A percentile compares a stretch with the other conserved stretches of the same genome.
These are phyloP conservation scores for Prillingera fragicola DNA, from an alignment of 1,284 basidiomycete species.

Conservation along the genomic window DNA sequence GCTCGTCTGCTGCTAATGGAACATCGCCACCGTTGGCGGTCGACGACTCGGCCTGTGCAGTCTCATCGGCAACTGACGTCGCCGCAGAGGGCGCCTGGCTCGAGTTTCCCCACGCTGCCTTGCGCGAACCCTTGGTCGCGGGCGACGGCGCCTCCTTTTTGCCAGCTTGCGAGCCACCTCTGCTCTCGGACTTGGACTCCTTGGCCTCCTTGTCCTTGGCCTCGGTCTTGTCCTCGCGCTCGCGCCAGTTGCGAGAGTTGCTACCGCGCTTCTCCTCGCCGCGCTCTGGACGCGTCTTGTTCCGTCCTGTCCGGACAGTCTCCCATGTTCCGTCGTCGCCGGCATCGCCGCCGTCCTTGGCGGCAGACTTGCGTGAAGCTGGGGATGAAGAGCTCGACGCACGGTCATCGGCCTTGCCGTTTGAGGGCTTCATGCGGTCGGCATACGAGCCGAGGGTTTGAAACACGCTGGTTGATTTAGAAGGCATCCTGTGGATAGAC, in stretches of 20 bases:
- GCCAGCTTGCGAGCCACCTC: neutral
- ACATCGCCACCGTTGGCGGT: neutral
- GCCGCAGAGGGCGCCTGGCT: neutral
- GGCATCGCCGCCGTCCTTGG: neutral
- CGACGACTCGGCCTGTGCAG: neutral
- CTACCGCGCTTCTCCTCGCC: slow-evolving; percentile 30
- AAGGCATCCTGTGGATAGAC: neutral
- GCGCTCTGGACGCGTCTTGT: slow-evolving; percentile 11
- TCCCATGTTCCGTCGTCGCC: slow-evolving; percentile 31
- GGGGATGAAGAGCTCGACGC: no score
- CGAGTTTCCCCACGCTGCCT: slow-evolving; percentile 28
- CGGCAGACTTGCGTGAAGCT: no score
- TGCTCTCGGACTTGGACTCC: slow-evolving; percentile 9
- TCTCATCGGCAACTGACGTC: neutral
- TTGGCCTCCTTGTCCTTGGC: slow-evolving; percentile 5
- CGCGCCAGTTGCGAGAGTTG: slow-evolving; percentile 28
- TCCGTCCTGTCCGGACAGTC: slow-evolving; percentile 21
- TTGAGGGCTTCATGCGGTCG: slow-evolving; percentile 34
- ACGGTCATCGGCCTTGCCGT: slow-evolving; percentile 3
- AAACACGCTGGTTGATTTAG: slow-evolving; percentile 35
- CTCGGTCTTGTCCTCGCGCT: slow-evolving; percentile 13
- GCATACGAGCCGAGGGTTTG: slow-evolving; percentile 45
- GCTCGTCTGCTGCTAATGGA: neutral
- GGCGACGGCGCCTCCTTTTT: slow-evolving; percentile 12
- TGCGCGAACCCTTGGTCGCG: slow-evolving; percentile 4